Conservation (phyloP, 2,329 filamentous ascomycete species). For the Alternaria postmessia region DNA sequence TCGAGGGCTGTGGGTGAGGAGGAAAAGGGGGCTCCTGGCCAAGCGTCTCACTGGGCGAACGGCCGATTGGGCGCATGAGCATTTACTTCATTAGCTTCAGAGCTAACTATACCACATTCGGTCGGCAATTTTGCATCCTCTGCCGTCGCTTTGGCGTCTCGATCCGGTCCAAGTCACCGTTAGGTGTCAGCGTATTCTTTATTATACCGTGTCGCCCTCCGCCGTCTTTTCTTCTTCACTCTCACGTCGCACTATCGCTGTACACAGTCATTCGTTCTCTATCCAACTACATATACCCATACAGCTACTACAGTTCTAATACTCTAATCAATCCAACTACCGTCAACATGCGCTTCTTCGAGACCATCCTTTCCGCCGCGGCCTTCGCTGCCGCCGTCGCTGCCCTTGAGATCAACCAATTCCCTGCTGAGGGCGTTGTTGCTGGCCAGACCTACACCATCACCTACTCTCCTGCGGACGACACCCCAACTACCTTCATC, state of each 20-base stretch:
- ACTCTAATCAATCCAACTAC: constrained; percentile 22
- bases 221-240: constrained; percentile 24
- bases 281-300: constrained; percentile 23
- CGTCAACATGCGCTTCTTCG: constrained; percentile 61
- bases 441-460: constrained; percentile 60
- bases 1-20: constrained; percentile 12
- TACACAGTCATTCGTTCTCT: constrained; percentile 42
- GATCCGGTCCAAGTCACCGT: constrained; percentile 10
- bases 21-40: constrained; percentile 31
- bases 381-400: constrained; percentile 52
- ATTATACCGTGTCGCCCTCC: constrained; percentile 21
- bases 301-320: constrained; percentile 26
- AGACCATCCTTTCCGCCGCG: constrained; percentile 55
- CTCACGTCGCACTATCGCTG: constrained; percentile 29
- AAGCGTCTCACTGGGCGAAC: constrained; percentile 20
- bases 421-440: constrained; percentile 57
- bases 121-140: constrained; percentile 44
- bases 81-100: constrained; percentile 32
- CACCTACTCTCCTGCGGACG: constrained; percentile 57
- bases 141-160: constrained; percentile 41
- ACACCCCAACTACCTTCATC: constrained; percentile 61
- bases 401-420: constrained; percentile 59
- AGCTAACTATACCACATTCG: constrained; percentile 27
- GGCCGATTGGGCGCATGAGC: constrained; percentile 34
- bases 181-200: constrained; percentile 27